Conservation (phyloP, 306 rosid species). For the Cicer bijugum region DNA sequence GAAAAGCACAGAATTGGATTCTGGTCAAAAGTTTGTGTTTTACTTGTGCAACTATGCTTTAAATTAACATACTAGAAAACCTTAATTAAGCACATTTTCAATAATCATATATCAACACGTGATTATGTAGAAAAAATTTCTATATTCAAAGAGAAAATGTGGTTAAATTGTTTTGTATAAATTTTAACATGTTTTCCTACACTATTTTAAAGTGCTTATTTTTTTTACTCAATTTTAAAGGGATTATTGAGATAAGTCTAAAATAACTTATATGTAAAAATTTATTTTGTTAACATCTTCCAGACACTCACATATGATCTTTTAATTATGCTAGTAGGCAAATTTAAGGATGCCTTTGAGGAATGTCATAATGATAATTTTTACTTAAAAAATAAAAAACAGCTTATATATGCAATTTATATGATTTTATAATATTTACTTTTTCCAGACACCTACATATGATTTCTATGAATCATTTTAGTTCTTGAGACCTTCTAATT, state of each 20-base stretch:
- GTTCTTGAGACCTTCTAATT: too few species aligned
- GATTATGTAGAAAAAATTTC: not conserved
- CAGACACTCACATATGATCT: not conserved
- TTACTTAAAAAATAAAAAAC: too few species aligned
- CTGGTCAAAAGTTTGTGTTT: not conserved
- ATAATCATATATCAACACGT: not conserved
- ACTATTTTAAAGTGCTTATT: not conserved
- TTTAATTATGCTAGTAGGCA: too few species aligned
- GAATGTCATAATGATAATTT: too few species aligned
- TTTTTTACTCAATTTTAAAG: not conserved
- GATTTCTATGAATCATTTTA: too few species aligned
- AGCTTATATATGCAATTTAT: too few species aligned
- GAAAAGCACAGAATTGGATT: slow-evolving; percentile 9
- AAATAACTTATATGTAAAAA: not conserved
- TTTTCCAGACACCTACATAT: too few species aligned
- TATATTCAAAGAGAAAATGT: not conserved
- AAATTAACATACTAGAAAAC: not conserved
- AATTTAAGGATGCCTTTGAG: too few species aligned
- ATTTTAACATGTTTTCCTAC: not conserved
- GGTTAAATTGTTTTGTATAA: not conserved
- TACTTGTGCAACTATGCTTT: not conserved
- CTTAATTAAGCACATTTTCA: not conserved
- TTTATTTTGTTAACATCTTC: not conserved
- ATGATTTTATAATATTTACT: too few species aligned
- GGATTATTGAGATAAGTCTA: not conserved